These are phyloP conservation scores for Protomyces inouyei DNA, from an alignment of 1,139 yeast genomes.

Conservation along the genomic window DNA sequence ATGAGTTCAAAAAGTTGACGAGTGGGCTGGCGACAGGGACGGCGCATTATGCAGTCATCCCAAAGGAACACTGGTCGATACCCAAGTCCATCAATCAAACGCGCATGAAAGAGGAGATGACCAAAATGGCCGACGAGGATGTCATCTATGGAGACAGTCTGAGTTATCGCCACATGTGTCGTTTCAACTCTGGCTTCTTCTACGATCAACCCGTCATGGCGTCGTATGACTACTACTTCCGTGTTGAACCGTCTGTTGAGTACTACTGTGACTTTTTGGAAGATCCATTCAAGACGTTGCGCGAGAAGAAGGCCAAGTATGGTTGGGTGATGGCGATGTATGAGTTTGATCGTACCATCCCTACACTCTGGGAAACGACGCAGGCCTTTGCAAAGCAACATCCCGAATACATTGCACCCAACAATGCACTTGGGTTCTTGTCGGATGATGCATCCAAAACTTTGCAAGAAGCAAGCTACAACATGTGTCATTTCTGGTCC, in stretches of 20 bases:
- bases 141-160: conserved; percentile 63
- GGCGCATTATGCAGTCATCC: conserved; percentile 60
- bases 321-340: conserved; percentile 79
- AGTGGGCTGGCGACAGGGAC: conserved; percentile 53
- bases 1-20: conserved; percentile 47
- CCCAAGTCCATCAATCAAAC: conserved; percentile 61
- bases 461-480: conserved; percentile 59
- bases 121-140: conserved; percentile 45
- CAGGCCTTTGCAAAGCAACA: conserved; percentile 57
- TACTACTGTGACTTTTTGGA: conserved; percentile 75
- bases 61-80: conserved; percentile 65
- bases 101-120: conserved; percentile 52
- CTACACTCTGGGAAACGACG: conserved; percentile 76
- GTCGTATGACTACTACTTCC: conserved; percentile 83
- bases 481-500: conserved; percentile 68
- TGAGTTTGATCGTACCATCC: conserved; percentile 74
- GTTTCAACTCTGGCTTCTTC: conserved; percentile 87
- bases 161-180: conserved; percentile 79
- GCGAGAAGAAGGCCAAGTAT: conserved; percentile 64
- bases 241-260: conserved; percentile 83
- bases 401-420: conserved; percentile 60
- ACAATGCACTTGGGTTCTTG: conserved; percentile 49
- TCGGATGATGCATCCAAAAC: conserved; percentile 64
- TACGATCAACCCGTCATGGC: conserved; percentile 67
- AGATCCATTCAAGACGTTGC: conserved; percentile 77